Percentiles rank a stretch among this genome's conserved stretches.
These are phyloP conservation scores for Fusarium keratoplasticum DNA, from an alignment of 2,329 filamentous ascomycete genomes.

Conservation along the genomic window DNA sequence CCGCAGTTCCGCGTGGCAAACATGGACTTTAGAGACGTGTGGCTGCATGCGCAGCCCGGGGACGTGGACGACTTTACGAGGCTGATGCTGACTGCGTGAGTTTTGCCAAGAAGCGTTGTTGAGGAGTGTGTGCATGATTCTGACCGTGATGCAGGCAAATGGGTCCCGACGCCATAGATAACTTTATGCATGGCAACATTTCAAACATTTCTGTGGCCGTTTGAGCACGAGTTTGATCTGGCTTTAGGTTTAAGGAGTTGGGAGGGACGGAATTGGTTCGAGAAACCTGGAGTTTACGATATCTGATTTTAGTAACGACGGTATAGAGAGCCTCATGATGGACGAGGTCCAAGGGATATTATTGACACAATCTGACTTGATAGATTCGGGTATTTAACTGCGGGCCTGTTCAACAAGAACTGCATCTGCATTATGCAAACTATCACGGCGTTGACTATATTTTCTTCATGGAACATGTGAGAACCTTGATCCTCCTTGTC, in stretches of 20 bases:
- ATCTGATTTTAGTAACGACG: not conserved
- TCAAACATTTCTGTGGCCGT: conserved; percentile 33
- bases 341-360: not conserved
- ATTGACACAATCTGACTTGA: not conserved
- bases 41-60: conserved; percentile 50
- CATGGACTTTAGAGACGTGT: conserved; percentile 51
- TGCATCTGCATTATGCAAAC: not conserved
- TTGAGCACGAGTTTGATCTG: not conserved
- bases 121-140: not conserved
- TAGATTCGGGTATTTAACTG: not conserved
- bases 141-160: conserved; percentile 45
- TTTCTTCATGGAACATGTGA: not conserved
- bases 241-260: not conserved
- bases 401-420: not conserved
- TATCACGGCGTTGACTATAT: not conserved
- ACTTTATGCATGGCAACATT: conserved; percentile 50
- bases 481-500: not conserved
- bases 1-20: conserved; percentile 52
- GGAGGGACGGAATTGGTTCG: not conserved
- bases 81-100: conserved; percentile 53
- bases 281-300: not conserved
- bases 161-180: conserved; percentile 50
- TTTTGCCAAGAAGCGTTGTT: conserved; percentile 10
- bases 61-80: conserved; percentile 56
- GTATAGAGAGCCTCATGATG: not conserved